phyloP scores from a whole-genome alignment of 352 stramenopile species.

The Globisporangium uncinulatum region DNA sequence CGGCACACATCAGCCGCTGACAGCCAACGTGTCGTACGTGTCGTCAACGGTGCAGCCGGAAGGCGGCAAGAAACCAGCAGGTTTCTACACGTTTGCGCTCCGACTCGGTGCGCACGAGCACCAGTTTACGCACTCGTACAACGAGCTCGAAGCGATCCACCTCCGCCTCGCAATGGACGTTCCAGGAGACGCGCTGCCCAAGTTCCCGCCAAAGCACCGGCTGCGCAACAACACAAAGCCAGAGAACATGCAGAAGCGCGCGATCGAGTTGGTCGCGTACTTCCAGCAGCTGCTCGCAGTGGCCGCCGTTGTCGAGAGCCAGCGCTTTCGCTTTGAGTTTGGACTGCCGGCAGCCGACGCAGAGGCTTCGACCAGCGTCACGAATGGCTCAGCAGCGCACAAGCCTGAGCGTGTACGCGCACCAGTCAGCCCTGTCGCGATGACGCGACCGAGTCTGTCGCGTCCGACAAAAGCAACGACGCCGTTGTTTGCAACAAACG shows the following conservation, averaged over 20 bases:
- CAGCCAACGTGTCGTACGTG: slow-evolving; percentile 36
- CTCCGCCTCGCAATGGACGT: slow-evolving; percentile 31
- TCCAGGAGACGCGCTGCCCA: slow-evolving; percentile 32
- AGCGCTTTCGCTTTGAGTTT: slow-evolving; percentile 65
- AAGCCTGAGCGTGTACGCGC: not conserved
- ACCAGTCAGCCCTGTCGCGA: slow-evolving; percentile 15
- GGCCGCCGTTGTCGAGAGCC: slow-evolving; percentile 41
- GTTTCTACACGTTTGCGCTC: slow-evolving; percentile 69
- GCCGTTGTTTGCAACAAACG: slow-evolving; percentile 31
- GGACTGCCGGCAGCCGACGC: slow-evolving; percentile 44
- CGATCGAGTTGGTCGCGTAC: slow-evolving; percentile 70
- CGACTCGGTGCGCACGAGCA: slow-evolving; percentile 30
- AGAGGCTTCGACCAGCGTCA: not conserved
- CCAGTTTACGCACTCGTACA: slow-evolving; percentile 56
- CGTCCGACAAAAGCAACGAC: slow-evolving; percentile 23
- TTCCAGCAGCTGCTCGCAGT: slow-evolving; percentile 57
- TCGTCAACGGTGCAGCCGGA: slow-evolving; percentile 50
- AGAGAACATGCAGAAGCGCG: slow-evolving; percentile 84
- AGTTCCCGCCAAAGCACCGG: slow-evolving; percentile 75
- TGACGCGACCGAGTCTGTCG: slow-evolving; percentile 1
- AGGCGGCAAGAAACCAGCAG: slow-evolving; percentile 56
- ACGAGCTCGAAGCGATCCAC: slow-evolving; percentile 72
- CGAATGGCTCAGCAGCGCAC: slow-evolving; percentile 13
- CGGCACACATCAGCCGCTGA: slow-evolving; percentile 3
- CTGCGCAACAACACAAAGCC: slow-evolving; percentile 76